Evolutionary conservation across 2,329 filamentous ascomycete species (phyloP).

Genomic region (Lecanoromycetidae sp.): DNA sequence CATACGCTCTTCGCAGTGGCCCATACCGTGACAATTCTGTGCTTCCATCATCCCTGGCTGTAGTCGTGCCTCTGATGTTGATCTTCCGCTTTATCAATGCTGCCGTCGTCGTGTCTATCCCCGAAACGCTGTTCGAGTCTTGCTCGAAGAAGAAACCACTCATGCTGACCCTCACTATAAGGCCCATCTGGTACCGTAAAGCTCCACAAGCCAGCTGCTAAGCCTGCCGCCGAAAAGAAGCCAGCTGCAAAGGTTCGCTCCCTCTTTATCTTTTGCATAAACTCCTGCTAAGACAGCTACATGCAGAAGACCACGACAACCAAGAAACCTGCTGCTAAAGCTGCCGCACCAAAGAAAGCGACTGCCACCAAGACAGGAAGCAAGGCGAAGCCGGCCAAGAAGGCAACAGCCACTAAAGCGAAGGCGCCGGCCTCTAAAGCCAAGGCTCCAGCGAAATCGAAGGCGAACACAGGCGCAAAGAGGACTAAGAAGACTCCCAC

Average conservation of each 20-base stretch:
- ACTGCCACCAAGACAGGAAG: conserved; percentile 41
- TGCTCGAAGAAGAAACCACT: not conserved
- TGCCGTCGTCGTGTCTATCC: not conserved
- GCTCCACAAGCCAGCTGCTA: conserved; percentile 55
- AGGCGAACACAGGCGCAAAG: conserved; percentile 43
- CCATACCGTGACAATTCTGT: not conserved
- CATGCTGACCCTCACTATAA: conserved; percentile 27
- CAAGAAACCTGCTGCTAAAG: conserved; percentile 28
- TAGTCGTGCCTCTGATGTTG: not conserved
- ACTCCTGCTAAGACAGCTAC: not conserved
- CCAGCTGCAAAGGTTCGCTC: conserved; percentile 23
- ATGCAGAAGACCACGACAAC: conserved; percentile 12
- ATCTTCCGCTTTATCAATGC: not conserved
- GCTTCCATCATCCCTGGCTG: not conserved
- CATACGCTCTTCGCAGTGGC: not conserved
- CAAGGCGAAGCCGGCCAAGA: conserved; percentile 36
- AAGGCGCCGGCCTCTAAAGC: too few species aligned
- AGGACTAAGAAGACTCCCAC: conserved; percentile 36
- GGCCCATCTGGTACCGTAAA: conserved; percentile 82
- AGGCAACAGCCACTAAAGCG: conserved; percentile 38
- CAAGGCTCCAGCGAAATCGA: conserved; percentile 27
- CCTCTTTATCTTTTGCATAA: not conserved
- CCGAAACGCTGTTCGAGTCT: not conserved
- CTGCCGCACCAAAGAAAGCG: conserved; percentile 40
- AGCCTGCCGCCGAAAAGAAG: conserved; percentile 29